Conservation (phyloP, 257 asterid species). For the Solanum gracilifrons region DNA sequence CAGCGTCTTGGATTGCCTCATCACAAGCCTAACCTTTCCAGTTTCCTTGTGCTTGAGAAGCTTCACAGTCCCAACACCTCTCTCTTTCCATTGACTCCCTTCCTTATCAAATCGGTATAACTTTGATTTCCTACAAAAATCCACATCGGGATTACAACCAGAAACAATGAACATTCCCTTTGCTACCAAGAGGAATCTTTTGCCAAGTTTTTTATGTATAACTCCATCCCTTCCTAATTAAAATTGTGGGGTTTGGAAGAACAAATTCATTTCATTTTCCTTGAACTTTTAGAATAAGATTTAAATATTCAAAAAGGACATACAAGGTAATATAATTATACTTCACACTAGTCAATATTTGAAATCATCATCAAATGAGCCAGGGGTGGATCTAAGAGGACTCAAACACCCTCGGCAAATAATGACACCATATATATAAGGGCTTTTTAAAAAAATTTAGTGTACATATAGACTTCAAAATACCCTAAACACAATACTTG, state of each 20-base stretch:
- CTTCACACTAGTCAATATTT: background rate
- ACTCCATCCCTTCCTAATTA: background rate
- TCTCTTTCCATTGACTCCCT: constrained; percentile 87
- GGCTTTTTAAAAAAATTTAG: fast-evolving
- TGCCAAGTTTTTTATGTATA: background rate
- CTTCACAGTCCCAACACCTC: constrained; percentile 86
- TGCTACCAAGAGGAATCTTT: background rate
- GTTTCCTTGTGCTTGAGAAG: constrained; percentile 67
- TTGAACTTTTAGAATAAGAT: background rate
- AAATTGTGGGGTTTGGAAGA: background rate
- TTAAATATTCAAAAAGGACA: background rate
- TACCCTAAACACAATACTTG: background rate
- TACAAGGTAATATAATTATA: background rate
- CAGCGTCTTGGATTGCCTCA: constrained; percentile 89
- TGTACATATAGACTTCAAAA: background rate
- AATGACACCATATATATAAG: background rate
- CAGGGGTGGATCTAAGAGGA: background rate
- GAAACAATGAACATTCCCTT: background rate
- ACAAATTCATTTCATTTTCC: background rate
- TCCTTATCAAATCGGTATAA: constrained; percentile 84
- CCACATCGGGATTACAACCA: background rate
- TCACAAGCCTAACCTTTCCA: constrained; percentile 71
- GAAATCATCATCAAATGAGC: background rate
- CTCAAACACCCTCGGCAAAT: background rate
- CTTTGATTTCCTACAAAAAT: constrained; percentile 61